Percentiles rank a stretch among this genome's conserved stretches.
Conservation (phyloP, 148 eudicot genomes). For the Simmondsia chinensis region DNA sequence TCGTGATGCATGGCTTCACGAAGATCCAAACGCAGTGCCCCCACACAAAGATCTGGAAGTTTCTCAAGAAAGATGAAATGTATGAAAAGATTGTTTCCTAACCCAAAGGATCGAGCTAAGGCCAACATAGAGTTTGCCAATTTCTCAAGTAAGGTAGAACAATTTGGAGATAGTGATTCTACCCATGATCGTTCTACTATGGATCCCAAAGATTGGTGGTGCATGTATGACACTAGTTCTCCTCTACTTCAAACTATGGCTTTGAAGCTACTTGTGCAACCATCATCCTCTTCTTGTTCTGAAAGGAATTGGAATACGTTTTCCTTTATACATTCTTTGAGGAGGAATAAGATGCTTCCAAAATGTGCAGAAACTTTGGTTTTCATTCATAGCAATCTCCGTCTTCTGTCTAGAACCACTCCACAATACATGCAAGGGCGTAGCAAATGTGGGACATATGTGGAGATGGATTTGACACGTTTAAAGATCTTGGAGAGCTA, state of each 20-base stretch:
- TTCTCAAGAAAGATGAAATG: not conserved
- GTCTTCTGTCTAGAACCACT: conserved; percentile 3
- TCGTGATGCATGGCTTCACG: not conserved
- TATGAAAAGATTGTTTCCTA: conserved; percentile 1
- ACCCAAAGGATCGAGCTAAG: not conserved
- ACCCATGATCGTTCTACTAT: not conserved
- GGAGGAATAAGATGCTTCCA: conserved; percentile 1
- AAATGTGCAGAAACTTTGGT: not conserved
- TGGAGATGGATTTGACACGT: too few relatives aligned
- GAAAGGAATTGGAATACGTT: conserved; percentile 10
- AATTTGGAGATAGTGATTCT: not conserved
- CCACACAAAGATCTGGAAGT: not conserved
- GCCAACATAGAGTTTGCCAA: not conserved
- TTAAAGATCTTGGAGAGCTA: too few relatives aligned
- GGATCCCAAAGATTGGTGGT: conserved; percentile 4
- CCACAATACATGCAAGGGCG: too few relatives aligned
- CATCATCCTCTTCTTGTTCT: conserved; percentile 3
- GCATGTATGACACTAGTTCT: not conserved
- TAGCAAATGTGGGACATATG: too few relatives aligned
- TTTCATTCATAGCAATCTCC: conserved; percentile 5
- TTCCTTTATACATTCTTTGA: not conserved
- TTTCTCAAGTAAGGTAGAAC: not conserved
- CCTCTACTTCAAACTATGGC: not conserved
- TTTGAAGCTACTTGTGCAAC: not conserved
- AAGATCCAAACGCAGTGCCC: not conserved